Conservation (phyloP, 805 yeast species). For the Candida andamanensis region DNA sequence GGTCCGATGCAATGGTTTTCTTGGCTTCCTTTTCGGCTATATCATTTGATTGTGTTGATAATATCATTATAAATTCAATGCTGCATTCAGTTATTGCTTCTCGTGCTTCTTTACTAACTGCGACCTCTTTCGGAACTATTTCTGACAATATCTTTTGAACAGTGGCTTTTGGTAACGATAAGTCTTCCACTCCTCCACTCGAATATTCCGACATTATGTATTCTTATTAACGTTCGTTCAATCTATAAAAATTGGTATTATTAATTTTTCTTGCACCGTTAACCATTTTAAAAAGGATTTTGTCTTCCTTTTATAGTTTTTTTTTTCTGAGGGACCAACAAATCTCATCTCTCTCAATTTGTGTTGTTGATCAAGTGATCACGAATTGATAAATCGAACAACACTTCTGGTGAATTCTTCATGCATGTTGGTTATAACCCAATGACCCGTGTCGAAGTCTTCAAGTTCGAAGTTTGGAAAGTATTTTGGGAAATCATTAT, state of each 20-base stretch:
- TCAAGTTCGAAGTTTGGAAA: slow-evolving; percentile 17
- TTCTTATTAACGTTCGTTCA: too few species aligned
- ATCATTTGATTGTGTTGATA: slow-evolving; percentile 90
- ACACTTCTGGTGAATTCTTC: slow-evolving; percentile 16
- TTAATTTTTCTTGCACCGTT: background rate
- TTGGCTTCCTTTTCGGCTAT: slow-evolving; percentile 95
- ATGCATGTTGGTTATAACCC: slow-evolving; percentile 39
- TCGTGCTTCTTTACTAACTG: slow-evolving; percentile 88
- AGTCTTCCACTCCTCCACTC: slow-evolving; percentile 38
- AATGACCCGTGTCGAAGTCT: slow-evolving; percentile 30
- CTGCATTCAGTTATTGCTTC: slow-evolving; percentile 96
- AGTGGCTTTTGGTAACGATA: slow-evolving; percentile 63
- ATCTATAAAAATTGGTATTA: background rate
- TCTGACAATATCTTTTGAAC: slow-evolving; percentile 93
- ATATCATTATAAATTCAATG: slow-evolving; percentile 90
- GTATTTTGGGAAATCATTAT: slow-evolving; percentile 18
- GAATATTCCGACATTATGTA: slow-evolving; percentile 41
- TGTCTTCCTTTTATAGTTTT: slow-evolving; percentile 8
- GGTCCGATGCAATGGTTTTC: slow-evolving; percentile 95
- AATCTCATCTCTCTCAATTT: too few species aligned
- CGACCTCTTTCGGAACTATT: slow-evolving; percentile 79
- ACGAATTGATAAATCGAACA: slow-evolving; percentile 6
- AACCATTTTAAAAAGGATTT: slow-evolving; percentile 1
- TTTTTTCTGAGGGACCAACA: too few species aligned
- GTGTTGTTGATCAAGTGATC: too few species aligned